Conservation (phyloP, 148 eudicot species). For the Persicaria maculosa region DNA sequence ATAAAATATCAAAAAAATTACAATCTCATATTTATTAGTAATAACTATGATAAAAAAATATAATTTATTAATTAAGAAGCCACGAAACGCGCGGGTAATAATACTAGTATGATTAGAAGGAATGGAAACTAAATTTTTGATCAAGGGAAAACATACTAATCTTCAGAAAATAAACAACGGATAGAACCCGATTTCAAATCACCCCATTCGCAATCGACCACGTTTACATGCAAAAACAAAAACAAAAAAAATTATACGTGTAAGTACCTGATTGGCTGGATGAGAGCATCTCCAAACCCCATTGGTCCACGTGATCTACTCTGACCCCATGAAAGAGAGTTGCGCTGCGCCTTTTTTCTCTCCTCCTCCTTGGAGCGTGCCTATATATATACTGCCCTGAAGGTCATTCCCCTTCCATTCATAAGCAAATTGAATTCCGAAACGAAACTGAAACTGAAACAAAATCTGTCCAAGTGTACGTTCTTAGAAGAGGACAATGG, state of each 20-base stretch:
- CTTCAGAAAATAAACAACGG: too few species aligned
- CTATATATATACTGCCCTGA: constrained; percentile 3
- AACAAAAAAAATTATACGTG: not conserved
- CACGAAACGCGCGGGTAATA: too few species aligned
- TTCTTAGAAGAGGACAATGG: constrained; percentile 21
- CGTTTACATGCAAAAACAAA: not conserved
- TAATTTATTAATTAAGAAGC: too few species aligned
- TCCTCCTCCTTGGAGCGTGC: not conserved
- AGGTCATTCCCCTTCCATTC: not conserved
- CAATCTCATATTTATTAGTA: too few species aligned
- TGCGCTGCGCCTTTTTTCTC: not conserved
- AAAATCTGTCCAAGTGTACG: not conserved
- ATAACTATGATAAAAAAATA: too few species aligned
- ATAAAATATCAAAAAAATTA: too few species aligned
- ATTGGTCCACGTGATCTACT: constrained; percentile 51
- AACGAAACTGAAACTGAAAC: not conserved
- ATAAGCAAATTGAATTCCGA: not conserved
- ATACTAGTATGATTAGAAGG: too few species aligned
- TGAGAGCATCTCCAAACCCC: not conserved
- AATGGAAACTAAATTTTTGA: too few species aligned
- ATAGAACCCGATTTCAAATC: too few species aligned
- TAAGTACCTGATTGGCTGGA: not conserved
- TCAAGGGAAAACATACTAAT: too few species aligned
- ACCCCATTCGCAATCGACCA: not conserved
- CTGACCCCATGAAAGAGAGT: constrained; percentile 27